Evolutionary conservation across 2,329 filamentous ascomycete genomes (phyloP).

Genomic region (Fusarium aywerte): DNA sequence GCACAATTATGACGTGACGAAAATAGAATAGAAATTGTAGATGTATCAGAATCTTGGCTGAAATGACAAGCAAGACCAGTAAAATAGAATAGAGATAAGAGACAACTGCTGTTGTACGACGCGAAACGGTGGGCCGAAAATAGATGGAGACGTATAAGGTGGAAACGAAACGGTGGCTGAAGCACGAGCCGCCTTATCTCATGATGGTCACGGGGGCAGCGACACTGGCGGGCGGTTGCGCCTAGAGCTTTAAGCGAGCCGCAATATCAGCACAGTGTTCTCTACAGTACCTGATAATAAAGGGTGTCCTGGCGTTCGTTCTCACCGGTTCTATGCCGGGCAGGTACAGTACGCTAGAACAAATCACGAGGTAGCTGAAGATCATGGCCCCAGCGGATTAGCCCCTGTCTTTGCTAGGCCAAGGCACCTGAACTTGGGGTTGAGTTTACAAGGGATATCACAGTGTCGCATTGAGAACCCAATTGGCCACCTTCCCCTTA

Average conservation of each 20-base stretch:
- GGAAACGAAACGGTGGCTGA: constrained; percentile 27
- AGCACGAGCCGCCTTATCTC: not conserved
- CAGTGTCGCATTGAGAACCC: constrained; percentile 9
- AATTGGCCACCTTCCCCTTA: constrained; percentile 24
- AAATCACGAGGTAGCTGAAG: constrained; percentile 7
- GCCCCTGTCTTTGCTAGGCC: not conserved
- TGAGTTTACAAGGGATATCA: not conserved
- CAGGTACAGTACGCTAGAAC: constrained; percentile 12
- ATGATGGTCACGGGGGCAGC: constrained; percentile 16
- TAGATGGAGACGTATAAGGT: constrained; percentile 9
- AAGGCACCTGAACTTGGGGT: not conserved
- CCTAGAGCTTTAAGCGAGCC: constrained; percentile 13
- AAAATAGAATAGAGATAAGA: constrained; percentile 30
- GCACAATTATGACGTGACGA: not conserved
- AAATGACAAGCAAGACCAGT: too few relatives aligned
- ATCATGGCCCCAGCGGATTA: constrained; percentile 1
- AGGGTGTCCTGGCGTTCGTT: not conserved
- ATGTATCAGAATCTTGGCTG: not conserved
- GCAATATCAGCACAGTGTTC: constrained; percentile 4
- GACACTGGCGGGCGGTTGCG: constrained; percentile 22
- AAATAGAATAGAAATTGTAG: not conserved
- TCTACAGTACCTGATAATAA: not conserved
- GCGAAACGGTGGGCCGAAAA: not conserved
- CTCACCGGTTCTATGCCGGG: not conserved
- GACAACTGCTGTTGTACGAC: not conserved